phyloP scores from a whole-genome alignment of 495 filamentous ascomycete genomes.

The Lepidopterella palustris region DNA sequence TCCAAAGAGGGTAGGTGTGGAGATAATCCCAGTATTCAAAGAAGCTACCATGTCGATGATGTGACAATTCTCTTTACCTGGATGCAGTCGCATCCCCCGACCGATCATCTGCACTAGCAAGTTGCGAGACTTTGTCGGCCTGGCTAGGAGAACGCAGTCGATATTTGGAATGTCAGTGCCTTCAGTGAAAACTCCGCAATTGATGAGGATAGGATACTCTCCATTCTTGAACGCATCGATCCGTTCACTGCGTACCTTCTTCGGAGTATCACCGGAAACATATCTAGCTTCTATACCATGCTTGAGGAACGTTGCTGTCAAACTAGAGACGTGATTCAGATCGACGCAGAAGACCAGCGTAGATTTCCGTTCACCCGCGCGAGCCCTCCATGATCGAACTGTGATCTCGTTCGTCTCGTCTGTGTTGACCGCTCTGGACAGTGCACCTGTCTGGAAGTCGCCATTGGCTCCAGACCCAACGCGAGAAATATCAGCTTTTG shows the following conservation, averaged over 20 bases:
- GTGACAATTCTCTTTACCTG: slow-evolving; percentile 82
- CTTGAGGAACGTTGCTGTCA: slow-evolving; percentile 68
- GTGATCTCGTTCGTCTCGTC: slow-evolving; percentile 69
- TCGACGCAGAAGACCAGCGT: slow-evolving; percentile 93
- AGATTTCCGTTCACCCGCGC: slow-evolving; percentile 65
- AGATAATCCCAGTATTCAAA: slow-evolving; percentile 72
- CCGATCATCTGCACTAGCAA: slow-evolving; percentile 97
- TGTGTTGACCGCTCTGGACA: slow-evolving; percentile 79
- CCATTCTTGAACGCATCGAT: slow-evolving; percentile 66
- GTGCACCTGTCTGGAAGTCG: slow-evolving; percentile 67
- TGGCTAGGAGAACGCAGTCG: slow-evolving; percentile 82
- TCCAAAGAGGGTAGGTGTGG: slow-evolving; percentile 87
- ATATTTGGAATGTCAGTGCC: slow-evolving; percentile 97
- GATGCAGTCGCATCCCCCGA: slow-evolving; percentile 74
- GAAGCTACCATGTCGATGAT: slow-evolving; percentile 94
- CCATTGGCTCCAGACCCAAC: slow-evolving; percentile 61
- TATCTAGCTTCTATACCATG: slow-evolving; percentile 76
- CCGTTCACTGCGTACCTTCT: slow-evolving; percentile 54
- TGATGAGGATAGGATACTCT: slow-evolving; percentile 84
- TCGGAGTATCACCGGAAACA: slow-evolving; percentile 71
- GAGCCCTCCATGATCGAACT: slow-evolving; percentile 75
- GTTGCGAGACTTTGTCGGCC: slow-evolving; percentile 85
- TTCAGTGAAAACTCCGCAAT: slow-evolving; percentile 95
- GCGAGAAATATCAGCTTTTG: slow-evolving; percentile 64
- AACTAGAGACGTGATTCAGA: slow-evolving; percentile 63